These are phyloP conservation scores for Saccharomycopsis capsularis DNA, from an alignment of 805 yeast genomes.

Conservation along the genomic window DNA sequence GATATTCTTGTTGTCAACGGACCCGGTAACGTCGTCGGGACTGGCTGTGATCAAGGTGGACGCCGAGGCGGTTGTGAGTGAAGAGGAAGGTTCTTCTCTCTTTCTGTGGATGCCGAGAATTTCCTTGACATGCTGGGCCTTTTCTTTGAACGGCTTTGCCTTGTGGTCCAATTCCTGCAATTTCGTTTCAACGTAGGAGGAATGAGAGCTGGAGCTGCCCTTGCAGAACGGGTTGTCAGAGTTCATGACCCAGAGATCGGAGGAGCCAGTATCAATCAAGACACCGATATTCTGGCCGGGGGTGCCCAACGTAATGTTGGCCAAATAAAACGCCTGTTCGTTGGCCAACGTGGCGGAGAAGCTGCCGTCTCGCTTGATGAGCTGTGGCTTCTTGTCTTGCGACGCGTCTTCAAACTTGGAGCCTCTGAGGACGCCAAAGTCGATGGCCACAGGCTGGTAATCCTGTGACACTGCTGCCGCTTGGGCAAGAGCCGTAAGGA, in stretches of 20 bases:
- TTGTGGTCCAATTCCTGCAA: background rate
- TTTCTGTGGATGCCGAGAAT: background rate
- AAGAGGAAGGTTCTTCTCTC: background rate
- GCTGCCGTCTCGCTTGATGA: constrained; percentile 26
- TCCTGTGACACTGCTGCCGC: background rate
- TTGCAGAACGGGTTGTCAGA: constrained; percentile 42
- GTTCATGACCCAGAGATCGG: constrained; percentile 62
- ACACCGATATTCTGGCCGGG: constrained; percentile 48
- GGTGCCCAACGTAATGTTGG: constrained; percentile 47
- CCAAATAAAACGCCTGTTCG: constrained; percentile 39
- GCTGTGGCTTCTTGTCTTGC: background rate
- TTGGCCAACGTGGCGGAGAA: constrained; percentile 33
- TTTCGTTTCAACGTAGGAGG: constrained; percentile 1
- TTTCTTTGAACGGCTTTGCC: constrained; percentile 4
- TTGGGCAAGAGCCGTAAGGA: background rate
- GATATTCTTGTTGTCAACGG: constrained; percentile 10
- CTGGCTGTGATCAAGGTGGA: background rate
- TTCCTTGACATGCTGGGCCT: constrained; percentile 1
- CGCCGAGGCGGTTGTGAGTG: background rate
- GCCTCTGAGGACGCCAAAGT: constrained; percentile 19
- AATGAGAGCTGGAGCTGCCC: background rate
- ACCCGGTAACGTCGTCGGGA: background rate
- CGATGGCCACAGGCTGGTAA: constrained; percentile 8
- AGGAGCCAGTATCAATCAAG: constrained; percentile 69
- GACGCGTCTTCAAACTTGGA: background rate